These are phyloP conservation scores for Phytophthora citrophthora DNA, from an alignment of 352 stramenopile species.

Conservation along the genomic window DNA sequence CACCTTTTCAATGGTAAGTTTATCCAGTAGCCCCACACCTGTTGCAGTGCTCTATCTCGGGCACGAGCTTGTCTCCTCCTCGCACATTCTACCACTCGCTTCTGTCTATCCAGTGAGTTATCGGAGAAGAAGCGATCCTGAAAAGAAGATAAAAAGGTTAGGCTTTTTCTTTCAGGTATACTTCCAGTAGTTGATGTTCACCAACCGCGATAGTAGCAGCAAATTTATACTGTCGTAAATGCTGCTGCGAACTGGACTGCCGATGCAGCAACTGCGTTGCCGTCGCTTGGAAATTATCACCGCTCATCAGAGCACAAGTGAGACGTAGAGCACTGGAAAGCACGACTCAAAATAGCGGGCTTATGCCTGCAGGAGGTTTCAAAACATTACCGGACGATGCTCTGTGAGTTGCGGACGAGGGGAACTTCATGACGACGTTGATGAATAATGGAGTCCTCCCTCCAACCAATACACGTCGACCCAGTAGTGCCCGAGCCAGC, in stretches of 20 bases:
- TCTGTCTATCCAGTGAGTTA: constrained; percentile 68
- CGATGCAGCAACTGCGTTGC: constrained; percentile 45
- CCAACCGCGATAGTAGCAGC: constrained; percentile 46
- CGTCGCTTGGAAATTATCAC: constrained; percentile 26
- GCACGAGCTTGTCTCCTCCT: constrained; percentile 61
- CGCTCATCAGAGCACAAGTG: constrained; percentile 26
- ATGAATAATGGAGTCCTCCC: constrained; percentile 28
- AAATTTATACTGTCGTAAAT: constrained; percentile 42
- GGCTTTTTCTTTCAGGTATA: no score
- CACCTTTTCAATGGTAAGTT: background rate
- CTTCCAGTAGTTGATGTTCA: no score
- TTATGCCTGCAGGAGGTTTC: constrained; percentile 34
- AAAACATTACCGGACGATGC: constrained; percentile 26
- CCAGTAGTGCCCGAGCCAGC: constrained; percentile 37
- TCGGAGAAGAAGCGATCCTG: constrained; percentile 82
- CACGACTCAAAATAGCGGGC: constrained; percentile 31
- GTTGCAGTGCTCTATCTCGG: constrained; percentile 53
- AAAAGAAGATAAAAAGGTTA: no score
- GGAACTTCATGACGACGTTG: constrained; percentile 37
- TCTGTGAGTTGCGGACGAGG: constrained; percentile 20
- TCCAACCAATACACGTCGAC: constrained; percentile 5
- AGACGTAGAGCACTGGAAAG: constrained; percentile 1
- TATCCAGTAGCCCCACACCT: constrained; percentile 36
- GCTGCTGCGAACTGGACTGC: constrained; percentile 43
- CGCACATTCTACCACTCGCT: constrained; percentile 59